Evolutionary conservation across 2,329 filamentous ascomycete species (phyloP), one percentile per base, ranked within the genome.

Genomic region (Grosmannia huntii): DNA sequence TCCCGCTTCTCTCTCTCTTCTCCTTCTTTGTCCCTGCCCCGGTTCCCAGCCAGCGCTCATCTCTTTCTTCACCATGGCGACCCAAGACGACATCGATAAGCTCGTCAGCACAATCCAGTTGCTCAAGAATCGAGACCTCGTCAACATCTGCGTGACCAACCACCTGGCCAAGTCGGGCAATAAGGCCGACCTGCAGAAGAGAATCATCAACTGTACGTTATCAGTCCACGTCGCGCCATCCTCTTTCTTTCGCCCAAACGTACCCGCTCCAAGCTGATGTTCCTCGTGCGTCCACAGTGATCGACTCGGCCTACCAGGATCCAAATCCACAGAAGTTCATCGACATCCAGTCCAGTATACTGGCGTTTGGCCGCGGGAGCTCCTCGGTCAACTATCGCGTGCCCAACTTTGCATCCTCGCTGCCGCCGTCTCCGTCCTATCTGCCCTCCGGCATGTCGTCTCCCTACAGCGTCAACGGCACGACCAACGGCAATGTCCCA

Each of bases 131-230:
- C 72, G 75, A 23, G 84, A 91, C 65, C 80, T 96, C 54, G 88
- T 90, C 65, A 78, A 78, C 56, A 85, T 97, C 63, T 87, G 92
- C 67, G 80, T 83, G 62, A 76, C 81, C 61, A 89, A 95, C 73
- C 81, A 84, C 53, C 76, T 95, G 41, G 80, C 82, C 63, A 86
- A 89, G 61, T 88, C 86, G 31, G 94, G 94, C 23, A 86, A 94
- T 66, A 99, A 99, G 76, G 82, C 84, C 38, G 81, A 87, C 49
- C 75, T 97, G 60, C 90, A 96, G 72, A 74, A 75, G 60, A 85
- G 92, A 66, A 87, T 96, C 61, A 82, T 86, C 62, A 76, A 82
- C 60, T 81, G 94, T 97, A 77, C 72, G 88, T 83, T 57, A 19
- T 41, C 23, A 23, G 16, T 33, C 21, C 33, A 19, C 50, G 27